Percentiles rank a stretch among this genome's conserved stretches.
Conservation (phyloP, 2,329 filamentous ascomycete species). For the Neonectria ditissima region DNA sequence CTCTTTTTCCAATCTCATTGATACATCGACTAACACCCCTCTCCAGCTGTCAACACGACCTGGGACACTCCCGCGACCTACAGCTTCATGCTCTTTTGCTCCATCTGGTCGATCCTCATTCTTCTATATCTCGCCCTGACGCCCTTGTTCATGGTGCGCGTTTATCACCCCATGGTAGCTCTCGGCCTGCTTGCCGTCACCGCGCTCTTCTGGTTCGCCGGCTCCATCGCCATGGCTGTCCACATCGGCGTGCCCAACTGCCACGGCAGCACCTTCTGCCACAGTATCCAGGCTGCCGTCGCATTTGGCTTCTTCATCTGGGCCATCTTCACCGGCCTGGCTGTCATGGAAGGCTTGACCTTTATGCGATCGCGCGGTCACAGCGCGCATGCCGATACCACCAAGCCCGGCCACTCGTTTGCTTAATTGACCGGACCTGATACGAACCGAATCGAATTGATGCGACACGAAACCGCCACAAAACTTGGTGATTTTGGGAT, state of each 20-base stretch:
- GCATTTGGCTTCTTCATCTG: constrained; percentile 76
- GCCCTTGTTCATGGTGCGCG: constrained; percentile 69
- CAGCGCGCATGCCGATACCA: constrained; percentile 46
- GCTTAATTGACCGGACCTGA: constrained; percentile 20
- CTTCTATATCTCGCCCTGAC: constrained; percentile 77
- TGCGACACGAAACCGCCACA: constrained; percentile 5
- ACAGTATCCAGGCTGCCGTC: constrained; percentile 70
- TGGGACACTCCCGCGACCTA: constrained; percentile 64
- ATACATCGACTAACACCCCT: constrained; percentile 8
- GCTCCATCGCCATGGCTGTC: constrained; percentile 81
- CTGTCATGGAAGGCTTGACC: constrained; percentile 60
- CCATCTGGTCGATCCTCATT: constrained; percentile 80
- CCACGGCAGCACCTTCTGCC: constrained; percentile 68
- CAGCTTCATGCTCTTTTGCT: constrained; percentile 84
- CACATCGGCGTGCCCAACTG: constrained; percentile 67
- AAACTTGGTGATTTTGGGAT: background rate
- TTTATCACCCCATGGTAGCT: constrained; percentile 74
- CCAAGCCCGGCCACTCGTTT: constrained; percentile 40
- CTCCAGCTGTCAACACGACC: constrained; percentile 52
- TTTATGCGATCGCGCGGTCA: constrained; percentile 56
- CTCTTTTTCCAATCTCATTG: constrained; percentile 2
- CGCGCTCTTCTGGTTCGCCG: constrained; percentile 90
- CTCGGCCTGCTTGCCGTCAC: constrained; percentile 78
- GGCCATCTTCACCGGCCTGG: constrained; percentile 61
- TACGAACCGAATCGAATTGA: constrained; percentile 12